Conservation (phyloP, 352 stramenopile genomes). For the Halophytophthora batemanensis region DNA sequence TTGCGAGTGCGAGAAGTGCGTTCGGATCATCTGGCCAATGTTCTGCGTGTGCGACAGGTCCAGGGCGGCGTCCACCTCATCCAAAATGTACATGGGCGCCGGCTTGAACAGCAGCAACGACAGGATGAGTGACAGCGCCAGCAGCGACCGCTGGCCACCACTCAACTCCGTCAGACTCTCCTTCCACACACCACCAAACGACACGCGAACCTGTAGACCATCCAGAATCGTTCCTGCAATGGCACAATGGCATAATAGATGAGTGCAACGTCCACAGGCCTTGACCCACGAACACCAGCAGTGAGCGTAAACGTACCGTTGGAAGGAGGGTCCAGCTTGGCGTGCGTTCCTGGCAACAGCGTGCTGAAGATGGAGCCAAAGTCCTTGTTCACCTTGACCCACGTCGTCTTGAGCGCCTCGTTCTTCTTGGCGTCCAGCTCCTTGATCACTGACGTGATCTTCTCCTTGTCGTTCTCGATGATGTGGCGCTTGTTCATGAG, state of each 20-base stretch:
- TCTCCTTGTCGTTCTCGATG: constrained; percentile 99
- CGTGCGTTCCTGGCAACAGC: constrained; percentile 94
- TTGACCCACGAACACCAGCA: background rate
- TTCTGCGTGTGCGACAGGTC: constrained; percentile 99
- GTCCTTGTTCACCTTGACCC: constrained; percentile 98
- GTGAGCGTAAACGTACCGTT: constrained; percentile 48
- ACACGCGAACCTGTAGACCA: constrained; percentile 98
- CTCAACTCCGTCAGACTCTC: constrained; percentile 98
- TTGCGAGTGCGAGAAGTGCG: constrained; percentile 98
- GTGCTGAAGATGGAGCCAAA: constrained; percentile 99
- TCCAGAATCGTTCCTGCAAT: constrained; percentile 77
- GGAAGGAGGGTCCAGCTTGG: constrained; percentile 97
- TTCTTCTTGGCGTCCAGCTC: constrained; percentile 99
- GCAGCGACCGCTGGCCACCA: constrained; percentile 98
- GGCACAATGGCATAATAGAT: constrained; percentile 9
- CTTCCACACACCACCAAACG: constrained; percentile 99
- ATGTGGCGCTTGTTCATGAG: constrained; percentile 97
- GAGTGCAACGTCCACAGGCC: background rate
- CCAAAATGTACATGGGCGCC: constrained; percentile 99
- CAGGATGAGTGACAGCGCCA: constrained; percentile 98
- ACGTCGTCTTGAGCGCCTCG: constrained; percentile 94
- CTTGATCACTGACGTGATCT: constrained; percentile 98
- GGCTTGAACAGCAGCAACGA: constrained; percentile 98
- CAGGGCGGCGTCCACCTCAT: constrained; percentile 99
- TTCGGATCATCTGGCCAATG: constrained; percentile 99